Conservation (phyloP, 2,329 filamentous ascomycete genomes). For the Claviceps digitariae region DNA sequence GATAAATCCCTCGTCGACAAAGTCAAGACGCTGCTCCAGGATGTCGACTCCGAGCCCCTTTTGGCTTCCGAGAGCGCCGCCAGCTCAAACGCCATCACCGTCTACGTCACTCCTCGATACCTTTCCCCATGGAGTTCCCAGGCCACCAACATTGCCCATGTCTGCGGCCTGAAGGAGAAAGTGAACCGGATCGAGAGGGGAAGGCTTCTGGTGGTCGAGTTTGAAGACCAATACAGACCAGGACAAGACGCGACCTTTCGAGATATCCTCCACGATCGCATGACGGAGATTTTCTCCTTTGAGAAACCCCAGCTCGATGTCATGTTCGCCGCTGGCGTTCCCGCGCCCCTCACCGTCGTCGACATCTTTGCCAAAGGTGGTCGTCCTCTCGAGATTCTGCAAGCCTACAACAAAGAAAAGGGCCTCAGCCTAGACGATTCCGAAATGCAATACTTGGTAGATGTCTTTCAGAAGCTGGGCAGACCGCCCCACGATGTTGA, state of each 20-base stretch:
- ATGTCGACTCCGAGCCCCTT: conserved; percentile 19
- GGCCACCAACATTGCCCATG: conserved; percentile 83
- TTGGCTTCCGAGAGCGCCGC: conserved; percentile 22
- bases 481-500: conserved; percentile 76
- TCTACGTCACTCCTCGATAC: conserved; percentile 68
- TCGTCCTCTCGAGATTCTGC: conserved; percentile 57
- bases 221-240: conserved; percentile 31
- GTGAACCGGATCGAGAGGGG: conserved; percentile 77
- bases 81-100: conserved; percentile 31
- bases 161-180: conserved; percentile 63
- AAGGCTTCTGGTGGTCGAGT: conserved; percentile 57
- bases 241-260: conserved; percentile 41
- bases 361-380: conserved; percentile 54
- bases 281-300: conserved; percentile 74
- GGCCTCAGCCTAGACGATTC: conserved; percentile 77
- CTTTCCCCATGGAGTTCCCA: conserved; percentile 98
- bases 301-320: conserved; percentile 52
- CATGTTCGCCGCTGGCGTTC: conserved; percentile 64
- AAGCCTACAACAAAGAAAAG: conserved; percentile 69
- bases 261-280: conserved; percentile 77
- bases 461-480: conserved; percentile 31
- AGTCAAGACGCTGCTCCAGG: conserved; percentile 31
- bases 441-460: conserved; percentile 90
- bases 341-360: conserved; percentile 56
- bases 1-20: conserved; percentile 30